Conservation (phyloP, 257 asterid genomes). For the Solanum bulbocastanum region DNA sequence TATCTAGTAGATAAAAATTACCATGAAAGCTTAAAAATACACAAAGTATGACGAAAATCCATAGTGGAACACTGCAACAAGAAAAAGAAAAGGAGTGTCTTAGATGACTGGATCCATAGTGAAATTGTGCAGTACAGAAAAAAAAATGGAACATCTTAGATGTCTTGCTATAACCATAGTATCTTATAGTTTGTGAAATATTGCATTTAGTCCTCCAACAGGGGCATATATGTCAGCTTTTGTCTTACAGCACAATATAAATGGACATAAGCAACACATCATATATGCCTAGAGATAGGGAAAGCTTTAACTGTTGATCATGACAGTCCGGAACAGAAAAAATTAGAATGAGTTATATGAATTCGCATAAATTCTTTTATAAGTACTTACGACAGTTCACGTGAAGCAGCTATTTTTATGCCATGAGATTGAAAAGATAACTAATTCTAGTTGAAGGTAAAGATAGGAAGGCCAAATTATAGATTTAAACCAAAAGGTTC, state of each 20-base stretch:
- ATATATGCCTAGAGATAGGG: background rate
- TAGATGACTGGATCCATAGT: background rate
- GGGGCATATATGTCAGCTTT: background rate
- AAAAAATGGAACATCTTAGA: background rate
- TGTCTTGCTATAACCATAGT: background rate
- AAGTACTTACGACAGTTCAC: background rate
- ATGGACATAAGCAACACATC: background rate
- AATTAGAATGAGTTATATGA: background rate
- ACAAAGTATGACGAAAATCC: conserved; percentile 36
- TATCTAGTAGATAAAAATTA: background rate
- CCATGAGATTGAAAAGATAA: background rate
- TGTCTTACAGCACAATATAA: background rate
- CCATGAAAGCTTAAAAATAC: conserved; percentile 33
- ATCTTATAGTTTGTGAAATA: background rate
- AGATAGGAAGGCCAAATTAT: background rate
- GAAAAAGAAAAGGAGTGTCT: background rate
- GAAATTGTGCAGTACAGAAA: background rate
- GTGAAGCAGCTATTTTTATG: background rate
- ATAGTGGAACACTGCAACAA: conserved; percentile 36
- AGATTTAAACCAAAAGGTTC: background rate
- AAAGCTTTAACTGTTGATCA: background rate
- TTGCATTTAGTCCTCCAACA: background rate
- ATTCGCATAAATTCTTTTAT: background rate
- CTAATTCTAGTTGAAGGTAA: background rate
- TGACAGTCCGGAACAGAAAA: background rate